Conservation (phyloP, 2,329 filamentous ascomycete genomes). For the Penicillium brasilianum region DNA sequence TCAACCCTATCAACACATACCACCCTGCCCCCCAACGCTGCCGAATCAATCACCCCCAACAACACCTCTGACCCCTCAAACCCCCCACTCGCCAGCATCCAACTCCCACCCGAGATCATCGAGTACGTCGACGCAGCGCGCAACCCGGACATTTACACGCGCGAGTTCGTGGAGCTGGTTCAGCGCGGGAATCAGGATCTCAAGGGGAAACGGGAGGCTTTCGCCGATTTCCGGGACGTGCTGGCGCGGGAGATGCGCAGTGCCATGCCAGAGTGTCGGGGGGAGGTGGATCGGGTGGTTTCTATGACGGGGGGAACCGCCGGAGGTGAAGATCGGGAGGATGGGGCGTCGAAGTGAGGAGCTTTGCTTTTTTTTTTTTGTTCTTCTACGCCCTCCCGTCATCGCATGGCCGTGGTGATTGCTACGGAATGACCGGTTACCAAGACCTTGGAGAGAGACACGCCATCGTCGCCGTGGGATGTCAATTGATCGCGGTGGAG, state of each 20-base stretch:
- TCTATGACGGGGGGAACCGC: slow-evolving; percentile 40
- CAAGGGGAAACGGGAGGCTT: slow-evolving; percentile 65
- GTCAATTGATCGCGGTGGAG: not conserved
- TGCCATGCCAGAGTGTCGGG: slow-evolving; percentile 61
- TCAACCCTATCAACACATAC: slow-evolving; percentile 55
- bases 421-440: not conserved
- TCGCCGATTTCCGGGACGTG: slow-evolving; percentile 62
- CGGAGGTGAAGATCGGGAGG: not conserved
- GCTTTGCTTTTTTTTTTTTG: slow-evolving; percentile 4
- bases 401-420: not conserved
- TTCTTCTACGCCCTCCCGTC: not conserved
- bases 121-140: slow-evolving; percentile 66
- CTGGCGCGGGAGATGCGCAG: slow-evolving; percentile 63
- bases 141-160: slow-evolving; percentile 70
- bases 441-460: not conserved
- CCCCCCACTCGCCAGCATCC: slow-evolving; percentile 55
- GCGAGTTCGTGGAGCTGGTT: slow-evolving; percentile 68
- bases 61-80: slow-evolving; percentile 37
- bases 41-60: slow-evolving; percentile 34
- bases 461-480: not conserved
- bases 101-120: slow-evolving; percentile 66
- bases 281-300: slow-evolving; percentile 59
- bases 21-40: slow-evolving; percentile 28
- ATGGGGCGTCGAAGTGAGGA: not conserved
- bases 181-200: slow-evolving; percentile 67